Evolutionary conservation across 352 stramenopile genomes (phyloP).

Genomic region (Phytophthora niederhauseri): DNA sequence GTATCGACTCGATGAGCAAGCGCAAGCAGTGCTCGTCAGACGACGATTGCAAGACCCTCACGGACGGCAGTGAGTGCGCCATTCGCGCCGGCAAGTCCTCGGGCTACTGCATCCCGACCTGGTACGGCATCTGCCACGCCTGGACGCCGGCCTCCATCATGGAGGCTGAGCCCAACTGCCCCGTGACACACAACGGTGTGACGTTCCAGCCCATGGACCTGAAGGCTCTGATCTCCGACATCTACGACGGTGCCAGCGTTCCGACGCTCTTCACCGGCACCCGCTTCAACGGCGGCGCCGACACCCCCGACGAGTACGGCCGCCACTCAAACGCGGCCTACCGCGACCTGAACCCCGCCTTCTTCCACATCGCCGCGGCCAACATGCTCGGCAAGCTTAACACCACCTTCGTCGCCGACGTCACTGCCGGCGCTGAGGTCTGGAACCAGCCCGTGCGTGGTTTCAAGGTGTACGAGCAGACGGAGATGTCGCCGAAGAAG

Average conservation of each 20-base stretch:
- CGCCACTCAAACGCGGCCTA: conserved; percentile 34
- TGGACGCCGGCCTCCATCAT: background rate
- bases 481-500: conserved; percentile 31
- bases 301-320: conserved; percentile 33
- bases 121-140: conserved; percentile 2
- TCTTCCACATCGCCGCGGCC: conserved; percentile 43
- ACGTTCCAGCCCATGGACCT: conserved; percentile 1
- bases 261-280: conserved; percentile 1
- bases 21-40: conserved; percentile 33
- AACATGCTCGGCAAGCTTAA: conserved; percentile 48
- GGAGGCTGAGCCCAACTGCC: background rate
- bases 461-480: conserved; percentile 43
- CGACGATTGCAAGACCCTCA: conserved; percentile 35
- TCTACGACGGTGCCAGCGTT: background rate
- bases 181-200: background rate
- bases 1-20: conserved; percentile 34
- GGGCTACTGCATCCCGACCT: conserved; percentile 38
- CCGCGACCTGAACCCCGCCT: conserved; percentile 51
- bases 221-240: background rate
- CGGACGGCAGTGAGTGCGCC: conserved; percentile 37
- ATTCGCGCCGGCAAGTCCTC: conserved; percentile 32
- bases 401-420: conserved; percentile 47
- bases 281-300: background rate
- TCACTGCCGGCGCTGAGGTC: conserved; percentile 41
- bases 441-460: conserved; percentile 62